Percentiles rank a stretch among this genome's conserved stretches.
Evolutionary conservation across 2,329 filamentous ascomycete genomes (phyloP).

Genomic region (Plectosphaerella cucumerina): DNA sequence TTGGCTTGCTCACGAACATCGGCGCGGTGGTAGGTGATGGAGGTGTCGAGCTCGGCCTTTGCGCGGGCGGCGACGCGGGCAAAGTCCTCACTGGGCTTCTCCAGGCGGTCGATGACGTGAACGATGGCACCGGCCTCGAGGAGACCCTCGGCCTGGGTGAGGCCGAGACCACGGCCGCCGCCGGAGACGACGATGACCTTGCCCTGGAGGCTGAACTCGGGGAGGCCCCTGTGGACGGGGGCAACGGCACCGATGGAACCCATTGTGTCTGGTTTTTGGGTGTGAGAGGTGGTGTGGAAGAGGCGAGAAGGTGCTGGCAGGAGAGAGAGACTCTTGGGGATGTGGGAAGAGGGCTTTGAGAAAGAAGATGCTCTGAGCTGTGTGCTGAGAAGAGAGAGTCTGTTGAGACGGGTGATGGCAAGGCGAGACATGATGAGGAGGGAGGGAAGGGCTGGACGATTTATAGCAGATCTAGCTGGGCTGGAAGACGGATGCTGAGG

Average conservation of each 20-base stretch:
- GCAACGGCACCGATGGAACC: background rate
- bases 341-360: background rate
- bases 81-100: conserved; percentile 53
- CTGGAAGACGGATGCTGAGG: background rate
- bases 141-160: conserved; percentile 74
- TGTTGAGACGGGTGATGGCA: background rate
- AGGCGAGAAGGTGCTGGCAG: background rate
- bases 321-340: background rate
- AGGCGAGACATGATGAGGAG: conserved; percentile 3
- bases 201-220: conserved; percentile 71
- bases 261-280: background rate
- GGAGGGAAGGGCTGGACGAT: background rate
- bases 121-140: conserved; percentile 76
- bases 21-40: conserved; percentile 69
- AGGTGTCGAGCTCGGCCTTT: conserved; percentile 58
- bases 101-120: conserved; percentile 62
- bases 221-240: conserved; percentile 34
- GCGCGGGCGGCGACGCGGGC: conserved; percentile 60
- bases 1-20: conserved; percentile 71
- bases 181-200: conserved; percentile 76
- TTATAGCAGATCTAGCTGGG: background rate
- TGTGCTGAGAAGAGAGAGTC: background rate
- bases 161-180: conserved; percentile 70
- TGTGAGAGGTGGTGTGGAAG: background rate
- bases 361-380: background rate